phyloP scores from a whole-genome alignment of 2,329 filamentous ascomycete species.

The Periconia sp. region DNA sequence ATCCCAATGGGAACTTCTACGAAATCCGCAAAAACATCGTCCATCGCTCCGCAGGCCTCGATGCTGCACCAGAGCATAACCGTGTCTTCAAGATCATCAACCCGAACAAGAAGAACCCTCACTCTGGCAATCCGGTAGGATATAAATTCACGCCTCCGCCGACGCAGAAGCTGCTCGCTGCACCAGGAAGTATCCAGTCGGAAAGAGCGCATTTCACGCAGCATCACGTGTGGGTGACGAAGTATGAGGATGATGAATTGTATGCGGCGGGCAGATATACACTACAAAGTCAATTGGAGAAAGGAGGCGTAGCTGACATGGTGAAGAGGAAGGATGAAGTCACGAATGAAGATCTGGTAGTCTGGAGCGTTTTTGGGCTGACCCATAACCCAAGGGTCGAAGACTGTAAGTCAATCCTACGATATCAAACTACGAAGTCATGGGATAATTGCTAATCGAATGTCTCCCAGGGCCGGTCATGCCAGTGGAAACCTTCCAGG shows the following conservation, averaged over 20 bases:
- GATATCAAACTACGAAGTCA: constrained; percentile 27
- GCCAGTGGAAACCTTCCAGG: constrained; percentile 56
- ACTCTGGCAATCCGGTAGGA: constrained; percentile 53
- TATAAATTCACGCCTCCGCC: constrained; percentile 58
- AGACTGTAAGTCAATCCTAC: background rate
- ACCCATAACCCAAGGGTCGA: constrained; percentile 56
- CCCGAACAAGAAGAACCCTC: constrained; percentile 51
- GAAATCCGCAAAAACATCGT: constrained; percentile 58
- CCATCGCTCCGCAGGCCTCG: constrained; percentile 54
- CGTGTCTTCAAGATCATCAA: constrained; percentile 63
- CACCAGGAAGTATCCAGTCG: constrained; percentile 51
- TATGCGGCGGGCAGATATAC: constrained; percentile 58
- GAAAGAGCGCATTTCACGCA: constrained; percentile 57
- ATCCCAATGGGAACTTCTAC: constrained; percentile 69
- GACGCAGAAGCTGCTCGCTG: constrained; percentile 58
- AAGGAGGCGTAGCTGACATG: constrained; percentile 53
- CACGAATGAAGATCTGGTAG: constrained; percentile 54
- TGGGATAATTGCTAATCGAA: no score
- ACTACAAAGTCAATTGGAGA: constrained; percentile 51
- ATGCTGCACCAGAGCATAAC: constrained; percentile 62
- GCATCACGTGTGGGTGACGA: constrained; percentile 62
- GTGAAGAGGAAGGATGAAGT: constrained; percentile 51
- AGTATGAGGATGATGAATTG: constrained; percentile 59
- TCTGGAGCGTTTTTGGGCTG: constrained; percentile 58
- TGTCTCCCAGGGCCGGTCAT: constrained; percentile 60